phyloP scores from a whole-genome alignment of 257 asterid species.

The Capsicum chinense region DNA sequence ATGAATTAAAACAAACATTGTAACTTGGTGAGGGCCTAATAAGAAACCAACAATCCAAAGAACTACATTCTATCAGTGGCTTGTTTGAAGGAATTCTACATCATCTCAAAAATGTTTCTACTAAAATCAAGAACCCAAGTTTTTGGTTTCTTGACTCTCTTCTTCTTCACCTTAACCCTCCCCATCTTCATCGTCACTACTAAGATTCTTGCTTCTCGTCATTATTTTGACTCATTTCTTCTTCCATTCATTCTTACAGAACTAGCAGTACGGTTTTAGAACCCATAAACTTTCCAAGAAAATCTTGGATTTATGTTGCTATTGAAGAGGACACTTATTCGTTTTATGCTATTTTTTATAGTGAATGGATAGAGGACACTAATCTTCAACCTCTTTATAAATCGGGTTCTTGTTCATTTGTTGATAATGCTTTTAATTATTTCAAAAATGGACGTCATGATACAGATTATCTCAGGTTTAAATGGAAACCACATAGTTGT shows the following conservation, averaged over 20 bases:
- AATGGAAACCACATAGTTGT: too few relatives aligned
- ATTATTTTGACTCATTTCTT: constrained; percentile 35
- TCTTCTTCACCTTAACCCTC: constrained; percentile 41
- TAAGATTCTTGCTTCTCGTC: constrained; percentile 30
- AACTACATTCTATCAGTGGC: constrained; percentile 31
- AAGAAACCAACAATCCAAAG: not conserved
- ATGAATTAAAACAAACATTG: too few relatives aligned
- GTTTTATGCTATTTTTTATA: constrained; percentile 55
- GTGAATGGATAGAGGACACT: constrained; percentile 50
- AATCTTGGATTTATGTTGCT: constrained; percentile 4
- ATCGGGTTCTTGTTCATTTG: constrained; percentile 52
- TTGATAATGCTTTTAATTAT: not conserved
- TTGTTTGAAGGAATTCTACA: constrained; percentile 25
- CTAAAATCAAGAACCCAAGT: constrained; percentile 35
- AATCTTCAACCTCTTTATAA: constrained; percentile 44
- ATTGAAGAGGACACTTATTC: constrained; percentile 1
- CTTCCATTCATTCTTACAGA: not conserved
- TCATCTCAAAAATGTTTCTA: constrained; percentile 32
- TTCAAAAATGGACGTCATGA: too few relatives aligned
- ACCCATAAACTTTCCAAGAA: not conserved
- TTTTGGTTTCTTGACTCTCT: constrained; percentile 38
- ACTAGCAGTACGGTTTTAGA: not conserved
- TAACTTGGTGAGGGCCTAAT: too few relatives aligned
- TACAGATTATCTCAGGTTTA: too few relatives aligned
- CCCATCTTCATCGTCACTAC: constrained; percentile 36